Evolutionary conservation across 148 eudicot species (phyloP).

Genomic region (Vaccinium myrtillus): DNA sequence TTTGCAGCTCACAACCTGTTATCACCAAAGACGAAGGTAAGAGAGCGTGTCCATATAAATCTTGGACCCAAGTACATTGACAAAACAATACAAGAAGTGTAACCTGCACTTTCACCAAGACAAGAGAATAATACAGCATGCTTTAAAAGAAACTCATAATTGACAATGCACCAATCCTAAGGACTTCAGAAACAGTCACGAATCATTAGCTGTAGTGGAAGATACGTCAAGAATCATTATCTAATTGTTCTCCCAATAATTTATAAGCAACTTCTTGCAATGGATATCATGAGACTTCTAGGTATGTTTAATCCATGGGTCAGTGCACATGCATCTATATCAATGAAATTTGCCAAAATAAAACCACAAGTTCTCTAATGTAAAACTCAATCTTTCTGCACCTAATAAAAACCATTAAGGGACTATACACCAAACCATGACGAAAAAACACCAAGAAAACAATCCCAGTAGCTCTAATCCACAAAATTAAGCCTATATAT

Average conservation of each 20-base stretch:
- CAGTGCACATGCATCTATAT: neutral
- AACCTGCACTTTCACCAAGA: neutral
- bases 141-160: neutral
- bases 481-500: neutral
- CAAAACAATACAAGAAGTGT: neutral
- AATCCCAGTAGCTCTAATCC: neutral
- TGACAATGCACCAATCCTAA: neutral
- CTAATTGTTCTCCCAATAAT: neutral
- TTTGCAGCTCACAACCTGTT: constrained; percentile 38
- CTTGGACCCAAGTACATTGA: neutral
- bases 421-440: neutral
- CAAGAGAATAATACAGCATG: neutral
- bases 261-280: neutral
- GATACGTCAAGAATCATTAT: neutral
- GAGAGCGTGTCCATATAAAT: constrained; percentile 1
- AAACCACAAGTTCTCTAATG: neutral
- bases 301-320: neutral
- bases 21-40: neutral
- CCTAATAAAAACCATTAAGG: neutral
- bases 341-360: neutral
- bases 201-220: neutral
- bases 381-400: neutral
- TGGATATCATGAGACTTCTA: neutral
- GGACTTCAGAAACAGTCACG: neutral
- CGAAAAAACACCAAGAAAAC: neutral